Evolutionary conservation across 371 early-diverging fungal species (phyloP), one percentile per base, ranked within the genome.

Genomic region (Mucor lusitanicus): DNA sequence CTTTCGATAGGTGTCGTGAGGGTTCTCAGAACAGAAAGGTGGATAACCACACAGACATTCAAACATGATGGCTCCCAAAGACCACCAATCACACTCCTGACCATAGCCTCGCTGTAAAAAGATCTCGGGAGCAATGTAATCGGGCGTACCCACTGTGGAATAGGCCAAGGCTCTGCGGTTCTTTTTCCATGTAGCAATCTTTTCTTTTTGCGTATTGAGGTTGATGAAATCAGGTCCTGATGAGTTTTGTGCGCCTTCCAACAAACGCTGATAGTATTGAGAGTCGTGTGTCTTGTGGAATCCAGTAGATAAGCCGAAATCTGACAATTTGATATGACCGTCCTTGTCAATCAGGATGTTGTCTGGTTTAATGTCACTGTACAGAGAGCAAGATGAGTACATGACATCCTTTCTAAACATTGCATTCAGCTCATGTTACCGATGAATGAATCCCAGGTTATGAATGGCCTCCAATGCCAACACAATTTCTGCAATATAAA

Each of bases 11-110:
- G 98, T 98, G 67, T 98, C 99, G 62, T 96, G 96, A 28, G 97
- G 91, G 59, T 90, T 92, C 63, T 97, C 98, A 53, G 93, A 91
- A 75, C 97, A 97, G 78, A 99, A 99, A 4, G 99, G 99, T 28
- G 99, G 98, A 64, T 96, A 97, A 1, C 99, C 99, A 48, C 95
- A 92, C 50, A 98, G 83, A 66, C 98, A 92, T 77, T 99, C 99
- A 78, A 94, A 99, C 89, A 99, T 92, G 68, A 99, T 95, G 3
- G 98, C 97, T 6, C 99, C 99, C 6, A 99, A 78, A 7, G 97
- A 94, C 99, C 99, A 99, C 94, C 98, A 97, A 85, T 99, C 99
- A 73, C 96, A 97, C 50, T 94, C 95, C 76, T 95, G 94, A 50
- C 96, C 94, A 83, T 99, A 99, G 3, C 99, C 97, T 59, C 91